Conservation (phyloP, 2,329 filamentous ascomycete species). For the Sporothrix mexicana region DNA sequence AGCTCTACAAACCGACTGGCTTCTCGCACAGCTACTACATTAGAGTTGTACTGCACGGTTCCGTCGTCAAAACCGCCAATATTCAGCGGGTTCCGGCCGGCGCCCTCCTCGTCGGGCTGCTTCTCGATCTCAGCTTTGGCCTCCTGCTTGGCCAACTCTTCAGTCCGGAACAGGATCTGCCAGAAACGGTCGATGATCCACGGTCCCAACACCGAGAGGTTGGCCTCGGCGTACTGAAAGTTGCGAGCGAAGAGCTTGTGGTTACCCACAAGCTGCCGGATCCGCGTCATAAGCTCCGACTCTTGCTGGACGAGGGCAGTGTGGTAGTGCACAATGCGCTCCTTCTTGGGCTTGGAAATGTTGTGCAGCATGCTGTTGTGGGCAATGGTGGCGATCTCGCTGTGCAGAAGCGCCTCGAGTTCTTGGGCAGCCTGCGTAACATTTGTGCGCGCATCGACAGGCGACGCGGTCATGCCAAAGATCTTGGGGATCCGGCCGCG, state of each 20-base stretch:
- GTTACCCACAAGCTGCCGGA: slow-evolving; percentile 55
- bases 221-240: slow-evolving; percentile 64
- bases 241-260: slow-evolving; percentile 59
- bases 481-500: slow-evolving; percentile 69
- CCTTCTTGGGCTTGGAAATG: slow-evolving; percentile 64
- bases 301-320: slow-evolving; percentile 57
- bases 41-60: slow-evolving; percentile 28
- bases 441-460: slow-evolving; percentile 81
- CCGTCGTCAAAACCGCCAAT: neutral
- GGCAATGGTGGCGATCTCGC: slow-evolving; percentile 77
- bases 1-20: slow-evolving; percentile 62
- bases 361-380: slow-evolving; percentile 61
- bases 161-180: slow-evolving; percentile 70
- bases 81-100: neutral
- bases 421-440: slow-evolving; percentile 71
- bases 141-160: slow-evolving; percentile 66
- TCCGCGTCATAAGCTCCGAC: slow-evolving; percentile 67
- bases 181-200: slow-evolving; percentile 89
- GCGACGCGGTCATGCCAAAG: slow-evolving; percentile 96
- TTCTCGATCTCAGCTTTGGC: slow-evolving; percentile 52
- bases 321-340: slow-evolving; percentile 61
- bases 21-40: slow-evolving; percentile 61
- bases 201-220: slow-evolving; percentile 71
- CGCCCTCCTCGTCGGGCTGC: slow-evolving; percentile 53
- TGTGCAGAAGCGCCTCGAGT: slow-evolving; percentile 78